Evolutionary conservation across 2,329 filamentous ascomycete genomes (phyloP).

Genomic region (Pseudocercospora cruenta): DNA sequence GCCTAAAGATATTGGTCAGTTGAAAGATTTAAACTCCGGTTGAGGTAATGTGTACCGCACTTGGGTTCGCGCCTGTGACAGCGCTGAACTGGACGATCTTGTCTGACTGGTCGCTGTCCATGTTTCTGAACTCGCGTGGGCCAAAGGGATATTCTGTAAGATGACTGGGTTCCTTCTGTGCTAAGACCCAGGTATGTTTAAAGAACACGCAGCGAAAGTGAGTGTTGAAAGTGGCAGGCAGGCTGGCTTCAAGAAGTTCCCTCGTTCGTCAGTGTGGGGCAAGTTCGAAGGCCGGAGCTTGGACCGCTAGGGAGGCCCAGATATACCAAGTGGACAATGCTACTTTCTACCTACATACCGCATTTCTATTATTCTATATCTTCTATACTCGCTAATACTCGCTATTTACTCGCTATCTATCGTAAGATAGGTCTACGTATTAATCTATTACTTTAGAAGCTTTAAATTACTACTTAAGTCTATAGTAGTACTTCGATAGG

Average conservation of each 20-base stretch:
- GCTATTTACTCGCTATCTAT: too few species aligned
- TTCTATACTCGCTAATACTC: too few species aligned
- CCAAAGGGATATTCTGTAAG: not conserved
- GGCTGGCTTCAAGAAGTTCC: not conserved
- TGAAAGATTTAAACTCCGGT: not conserved
- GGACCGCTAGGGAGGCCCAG: too few species aligned
- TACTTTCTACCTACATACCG: too few species aligned
- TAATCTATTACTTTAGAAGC: too few species aligned
- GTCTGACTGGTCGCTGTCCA: conserved; percentile 38
- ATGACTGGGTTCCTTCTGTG: not conserved
- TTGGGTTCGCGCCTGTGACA: conserved; percentile 41
- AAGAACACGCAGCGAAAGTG: not conserved
- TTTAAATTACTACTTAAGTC: too few species aligned
- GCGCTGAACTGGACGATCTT: conserved; percentile 42
- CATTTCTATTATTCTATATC: too few species aligned
- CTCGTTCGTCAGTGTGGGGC: not conserved
- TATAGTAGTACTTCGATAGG: too few species aligned
- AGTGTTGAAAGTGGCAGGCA: not conserved
- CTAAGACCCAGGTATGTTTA: not conserved
- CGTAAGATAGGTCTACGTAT: too few species aligned
- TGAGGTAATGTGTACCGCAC: conserved; percentile 33
- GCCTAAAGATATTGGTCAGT: conserved; percentile 40
- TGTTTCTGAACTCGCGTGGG: conserved; percentile 8
- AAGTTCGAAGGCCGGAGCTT: not conserved
- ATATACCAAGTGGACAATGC: too few species aligned